These are phyloP conservation scores for Leccinum obscurum DNA, from an alignment of 768 basidiomycete genomes.

Conservation along the genomic window DNA sequence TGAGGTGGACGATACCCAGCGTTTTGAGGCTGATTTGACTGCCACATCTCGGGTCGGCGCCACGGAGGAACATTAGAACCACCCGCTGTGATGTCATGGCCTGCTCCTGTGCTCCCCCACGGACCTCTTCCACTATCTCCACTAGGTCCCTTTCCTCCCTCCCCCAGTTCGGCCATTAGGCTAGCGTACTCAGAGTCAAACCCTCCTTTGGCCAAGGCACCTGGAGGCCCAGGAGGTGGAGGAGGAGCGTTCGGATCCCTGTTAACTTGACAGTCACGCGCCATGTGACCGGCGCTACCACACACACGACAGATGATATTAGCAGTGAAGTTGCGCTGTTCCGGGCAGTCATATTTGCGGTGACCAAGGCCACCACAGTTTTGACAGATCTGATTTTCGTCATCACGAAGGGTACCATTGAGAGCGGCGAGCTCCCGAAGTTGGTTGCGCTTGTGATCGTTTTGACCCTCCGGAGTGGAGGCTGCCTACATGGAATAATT, in stretches of 20 bases:
- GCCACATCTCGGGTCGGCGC: slow-evolving; percentile 90
- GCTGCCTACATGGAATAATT: slow-evolving; percentile 66
- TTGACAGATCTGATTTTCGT: slow-evolving; percentile 99
- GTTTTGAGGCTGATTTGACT: slow-evolving; percentile 56
- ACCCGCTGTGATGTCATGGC: slow-evolving; percentile 51
- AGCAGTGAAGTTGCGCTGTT: slow-evolving; percentile 97
- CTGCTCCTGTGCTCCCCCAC: slow-evolving; percentile 69
- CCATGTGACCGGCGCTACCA: slow-evolving; percentile 99
- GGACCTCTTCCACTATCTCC: slow-evolving; percentile 54
- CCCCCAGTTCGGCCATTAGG: slow-evolving; percentile 97
- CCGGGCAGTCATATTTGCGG: slow-evolving; percentile 98
- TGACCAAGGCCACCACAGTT: slow-evolving; percentile 94
- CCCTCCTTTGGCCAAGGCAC: slow-evolving; percentile 58
- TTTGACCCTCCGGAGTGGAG: slow-evolving; percentile 98
- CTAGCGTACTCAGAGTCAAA: slow-evolving; percentile 99
- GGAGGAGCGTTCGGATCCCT: slow-evolving; percentile 78
- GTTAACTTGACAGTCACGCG: slow-evolving; percentile 93
- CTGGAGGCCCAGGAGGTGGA: slow-evolving; percentile 40
- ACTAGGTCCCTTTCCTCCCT: slow-evolving; percentile 59
- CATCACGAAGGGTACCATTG: slow-evolving; percentile 98
- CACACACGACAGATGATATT: slow-evolving; percentile 99
- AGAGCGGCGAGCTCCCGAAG: slow-evolving; percentile 95
- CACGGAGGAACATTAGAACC: slow-evolving; percentile 86
- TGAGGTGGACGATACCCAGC: slow-evolving; percentile 71
- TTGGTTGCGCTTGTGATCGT: slow-evolving; percentile 99